Base-by-base conservation (phyloP, 768 basidiomycete genomes). In the Pulveroboletus ravenelii region DNA sequence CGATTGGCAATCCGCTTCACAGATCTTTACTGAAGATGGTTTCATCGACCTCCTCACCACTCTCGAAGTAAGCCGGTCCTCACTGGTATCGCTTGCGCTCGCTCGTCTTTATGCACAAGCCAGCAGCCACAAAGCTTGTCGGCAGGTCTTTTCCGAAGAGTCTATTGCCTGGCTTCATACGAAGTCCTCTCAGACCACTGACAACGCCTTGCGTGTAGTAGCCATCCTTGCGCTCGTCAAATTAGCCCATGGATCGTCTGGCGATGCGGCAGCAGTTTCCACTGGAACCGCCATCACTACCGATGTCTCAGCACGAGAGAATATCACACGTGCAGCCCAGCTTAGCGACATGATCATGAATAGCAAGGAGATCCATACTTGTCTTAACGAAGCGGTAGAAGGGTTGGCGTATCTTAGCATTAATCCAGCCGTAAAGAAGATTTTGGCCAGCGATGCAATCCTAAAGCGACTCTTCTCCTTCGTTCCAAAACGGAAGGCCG, bases 341-440 rank as follows among this genome's bases (percentile, higher is more conserved):
- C 77, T 93, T 75, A 82, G 80, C 56, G 72, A 72, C 12, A 69
- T 87, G 45, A 71, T 85, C 27, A 57, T 78, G 43, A 67, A 71
- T 31, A 54, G 50, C 53, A 65, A 62, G 35, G 67, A 64, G 9
- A 70, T 77, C 30, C 57, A 65, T 6, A 58, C 75, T 18, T 76
- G 79, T 12, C 57, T 80, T 14, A 69, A 74, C 8, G 85, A 92
- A 53, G 84, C 83, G 5, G 74, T 93, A 13, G 93, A 96, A 70
- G 91, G 86, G 0, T 71, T 96, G 44, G 89, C 87, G n/a, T 87
- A 93, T 67, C 78, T 92, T 50, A 89, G 82, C 51, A 70, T 78
- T 42, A 77, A 82, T 56, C 74, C 87, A 1, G 52, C 65, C 2
- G 74, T 87, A 51, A 87, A 89, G 62, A 82, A 87, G 51, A 62